Conservation (phyloP, 495 filamentous ascomycete genomes). For the Cairneyella variabilis region DNA sequence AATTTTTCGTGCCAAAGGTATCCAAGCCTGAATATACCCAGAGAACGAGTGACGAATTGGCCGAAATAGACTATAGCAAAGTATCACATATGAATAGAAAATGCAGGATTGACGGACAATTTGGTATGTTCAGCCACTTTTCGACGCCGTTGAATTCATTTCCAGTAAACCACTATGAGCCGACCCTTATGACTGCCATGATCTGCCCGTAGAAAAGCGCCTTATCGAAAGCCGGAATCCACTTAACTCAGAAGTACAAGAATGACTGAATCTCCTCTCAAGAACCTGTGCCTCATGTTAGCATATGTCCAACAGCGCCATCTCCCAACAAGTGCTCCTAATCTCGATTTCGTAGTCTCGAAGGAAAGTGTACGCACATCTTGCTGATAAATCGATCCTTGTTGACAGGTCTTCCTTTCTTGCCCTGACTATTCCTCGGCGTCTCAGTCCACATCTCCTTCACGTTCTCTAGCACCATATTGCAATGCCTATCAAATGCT, state of each 20-base stretch:
- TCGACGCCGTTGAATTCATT: constrained; percentile 24
- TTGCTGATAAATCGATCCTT: constrained; percentile 99
- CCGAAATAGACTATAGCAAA: not conserved
- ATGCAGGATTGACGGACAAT: not conserved
- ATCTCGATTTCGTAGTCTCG: not conserved
- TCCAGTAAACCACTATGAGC: constrained; percentile 19
- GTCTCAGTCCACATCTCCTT: constrained; percentile 99
- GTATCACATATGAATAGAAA: not conserved
- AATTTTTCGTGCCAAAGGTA: too few relatives aligned
- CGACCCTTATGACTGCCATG: constrained; percentile 18
- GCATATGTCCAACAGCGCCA: not conserved
- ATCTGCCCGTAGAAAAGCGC: constrained; percentile 9
- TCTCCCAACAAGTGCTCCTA: too few relatives aligned
- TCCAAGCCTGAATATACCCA: too few relatives aligned
- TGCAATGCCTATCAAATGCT: constrained; percentile 91
- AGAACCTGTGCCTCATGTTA: constrained; percentile 58
- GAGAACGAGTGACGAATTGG: too few relatives aligned
- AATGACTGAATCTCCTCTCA: constrained; percentile 92
- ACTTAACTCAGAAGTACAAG: constrained; percentile 78
- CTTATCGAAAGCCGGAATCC: not conserved
- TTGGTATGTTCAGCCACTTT: constrained; percentile 26
- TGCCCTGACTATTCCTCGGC: constrained; percentile 67
- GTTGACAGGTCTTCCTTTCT: constrained; percentile 88
- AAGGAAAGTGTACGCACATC: constrained; percentile 58
- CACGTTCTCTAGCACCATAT: constrained; percentile 96